phyloP scores from a whole-genome alignment of 1,139 yeast species.

The Entelexis sorbosivorans region DNA sequence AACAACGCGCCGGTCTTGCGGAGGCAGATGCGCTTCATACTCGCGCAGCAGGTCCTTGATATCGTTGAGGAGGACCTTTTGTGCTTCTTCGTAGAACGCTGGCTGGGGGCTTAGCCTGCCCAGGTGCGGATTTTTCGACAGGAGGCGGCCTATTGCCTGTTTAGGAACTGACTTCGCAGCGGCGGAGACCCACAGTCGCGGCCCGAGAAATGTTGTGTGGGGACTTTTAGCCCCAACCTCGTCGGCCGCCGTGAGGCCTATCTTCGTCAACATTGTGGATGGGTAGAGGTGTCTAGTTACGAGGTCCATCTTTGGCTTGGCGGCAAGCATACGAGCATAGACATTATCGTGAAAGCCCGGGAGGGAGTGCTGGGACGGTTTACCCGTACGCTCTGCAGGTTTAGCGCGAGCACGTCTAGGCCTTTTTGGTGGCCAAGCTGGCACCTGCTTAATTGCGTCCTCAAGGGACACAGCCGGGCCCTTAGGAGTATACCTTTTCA shows the following conservation, averaged over 20 bases:
- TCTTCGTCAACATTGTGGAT: slow-evolving; percentile 24
- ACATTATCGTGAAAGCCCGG: slow-evolving; percentile 22
- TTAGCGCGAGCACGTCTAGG: background rate
- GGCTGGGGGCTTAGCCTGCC: background rate
- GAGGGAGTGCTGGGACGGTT: slow-evolving; percentile 11
- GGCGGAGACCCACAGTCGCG: slow-evolving; percentile 13
- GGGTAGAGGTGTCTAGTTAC: slow-evolving; percentile 25
- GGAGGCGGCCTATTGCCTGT: background rate
- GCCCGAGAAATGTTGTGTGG: slow-evolving; percentile 4
- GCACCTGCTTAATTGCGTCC: background rate
- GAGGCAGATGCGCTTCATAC: background rate
- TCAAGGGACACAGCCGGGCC: slow-evolving; percentile 9
- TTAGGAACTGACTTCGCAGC: slow-evolving; percentile 4
- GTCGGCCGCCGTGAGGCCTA: slow-evolving; percentile 22
- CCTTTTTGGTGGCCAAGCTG: background rate
- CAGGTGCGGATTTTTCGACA: background rate
- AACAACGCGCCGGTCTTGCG: background rate
- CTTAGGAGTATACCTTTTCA: slow-evolving; percentile 7
- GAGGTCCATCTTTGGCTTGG: slow-evolving; percentile 27
- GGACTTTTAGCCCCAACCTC: slow-evolving; percentile 9
- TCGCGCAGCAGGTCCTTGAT: background rate
- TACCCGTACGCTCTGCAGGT: background rate
- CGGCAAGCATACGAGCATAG: slow-evolving; percentile 27
- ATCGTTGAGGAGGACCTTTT: slow-evolving; percentile 7
- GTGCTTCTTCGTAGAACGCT: background rate